Conservation (phyloP, 2,329 filamentous ascomycete species). For the Periconia digitata region DNA sequence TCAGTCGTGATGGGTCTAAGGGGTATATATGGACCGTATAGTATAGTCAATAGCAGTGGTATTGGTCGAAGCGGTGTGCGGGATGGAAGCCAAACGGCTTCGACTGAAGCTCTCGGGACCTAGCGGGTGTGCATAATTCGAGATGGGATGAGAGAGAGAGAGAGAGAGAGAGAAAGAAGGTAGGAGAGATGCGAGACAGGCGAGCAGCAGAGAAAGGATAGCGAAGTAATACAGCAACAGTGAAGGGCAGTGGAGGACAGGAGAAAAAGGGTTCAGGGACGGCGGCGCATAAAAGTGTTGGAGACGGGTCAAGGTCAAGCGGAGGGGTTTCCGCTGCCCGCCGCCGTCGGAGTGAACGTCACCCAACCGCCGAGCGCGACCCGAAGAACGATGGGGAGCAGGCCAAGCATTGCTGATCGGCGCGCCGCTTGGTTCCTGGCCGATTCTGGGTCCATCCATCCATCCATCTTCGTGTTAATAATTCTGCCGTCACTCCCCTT, state of each 20-base stretch:
- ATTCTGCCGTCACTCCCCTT: neutral
- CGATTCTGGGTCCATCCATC: neutral
- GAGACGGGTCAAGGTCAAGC: neutral
- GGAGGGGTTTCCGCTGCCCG: neutral
- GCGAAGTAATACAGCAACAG: neutral
- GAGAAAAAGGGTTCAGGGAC: neutral
- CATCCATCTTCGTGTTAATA: too few species aligned
- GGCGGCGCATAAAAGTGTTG: neutral
- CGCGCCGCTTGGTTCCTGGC: conserved; percentile 15
- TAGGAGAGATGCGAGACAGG: neutral
- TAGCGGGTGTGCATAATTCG: conserved; percentile 28
- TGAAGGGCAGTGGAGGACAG: neutral
- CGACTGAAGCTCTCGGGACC: conserved; percentile 16
- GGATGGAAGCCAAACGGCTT: conserved; percentile 27
- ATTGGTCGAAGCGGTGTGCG: conserved; percentile 10
- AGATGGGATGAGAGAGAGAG: conserved; percentile 5
- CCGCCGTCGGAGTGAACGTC: too few species aligned
- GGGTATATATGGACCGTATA: neutral
- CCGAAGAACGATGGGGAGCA: too few species aligned
- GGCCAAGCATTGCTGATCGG: conserved; percentile 22
- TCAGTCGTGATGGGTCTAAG: neutral
- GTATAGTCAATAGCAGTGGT: neutral
- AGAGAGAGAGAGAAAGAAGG: neutral
- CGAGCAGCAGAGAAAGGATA: neutral
- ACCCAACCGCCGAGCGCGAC: too few species aligned